Conservation (phyloP, 2,329 filamentous ascomycete genomes). For the Penicillium sp. region DNA sequence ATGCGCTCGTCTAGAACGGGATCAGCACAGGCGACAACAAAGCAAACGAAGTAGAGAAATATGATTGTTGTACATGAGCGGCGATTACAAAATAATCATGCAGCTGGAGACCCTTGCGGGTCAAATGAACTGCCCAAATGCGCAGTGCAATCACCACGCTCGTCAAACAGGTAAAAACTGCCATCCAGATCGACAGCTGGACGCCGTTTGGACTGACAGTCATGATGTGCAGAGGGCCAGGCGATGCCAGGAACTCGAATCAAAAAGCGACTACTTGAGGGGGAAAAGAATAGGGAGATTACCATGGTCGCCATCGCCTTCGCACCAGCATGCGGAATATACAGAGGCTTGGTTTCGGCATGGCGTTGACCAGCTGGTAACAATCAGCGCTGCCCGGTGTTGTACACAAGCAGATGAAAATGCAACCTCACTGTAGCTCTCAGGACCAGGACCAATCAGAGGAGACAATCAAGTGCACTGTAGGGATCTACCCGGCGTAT, state of each 20-base stretch:
- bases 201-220: constrained; percentile 9
- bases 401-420: neutral
- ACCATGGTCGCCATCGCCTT: neutral
- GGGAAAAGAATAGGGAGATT: neutral
- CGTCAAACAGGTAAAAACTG: constrained; percentile 15
- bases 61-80: constrained; percentile 11
- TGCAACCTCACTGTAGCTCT: constrained; percentile 1
- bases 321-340: neutral
- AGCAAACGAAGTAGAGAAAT: neutral
- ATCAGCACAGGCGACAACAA: neutral
- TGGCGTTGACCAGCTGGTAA: neutral
- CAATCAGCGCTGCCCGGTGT: constrained; percentile 1
- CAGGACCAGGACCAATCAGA: neutral
- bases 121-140: constrained; percentile 14
- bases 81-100: constrained; percentile 15
- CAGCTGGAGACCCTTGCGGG: constrained; percentile 13
- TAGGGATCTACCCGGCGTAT: neutral
- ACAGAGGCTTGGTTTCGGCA: neutral
- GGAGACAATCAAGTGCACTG: neutral
- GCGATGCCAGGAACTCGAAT: too few species aligned
- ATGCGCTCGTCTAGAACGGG: constrained; percentile 4
- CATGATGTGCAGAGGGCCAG: constrained; percentile 3
- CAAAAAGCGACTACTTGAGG: neutral
- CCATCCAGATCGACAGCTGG: constrained; percentile 17
- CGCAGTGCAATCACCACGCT: constrained; percentile 13